These are phyloP conservation scores for Torrubiella hemipterigena DNA, from an alignment of 2,329 filamentous ascomycete species.

Conservation along the genomic window DNA sequence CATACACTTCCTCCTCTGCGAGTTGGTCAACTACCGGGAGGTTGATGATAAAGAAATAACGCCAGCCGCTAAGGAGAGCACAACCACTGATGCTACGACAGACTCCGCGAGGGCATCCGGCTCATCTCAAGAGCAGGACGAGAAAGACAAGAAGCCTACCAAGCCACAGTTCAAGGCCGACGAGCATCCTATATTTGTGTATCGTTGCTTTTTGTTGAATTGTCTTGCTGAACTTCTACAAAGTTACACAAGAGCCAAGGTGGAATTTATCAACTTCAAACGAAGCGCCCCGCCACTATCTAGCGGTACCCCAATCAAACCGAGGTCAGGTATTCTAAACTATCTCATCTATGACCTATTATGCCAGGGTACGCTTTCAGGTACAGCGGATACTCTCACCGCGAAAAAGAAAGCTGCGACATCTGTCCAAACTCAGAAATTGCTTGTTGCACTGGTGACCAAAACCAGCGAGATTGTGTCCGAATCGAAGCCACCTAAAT, in stretches of 20 bases:
- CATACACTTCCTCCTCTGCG: slow-evolving; percentile 86
- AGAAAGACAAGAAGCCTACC: slow-evolving; percentile 47
- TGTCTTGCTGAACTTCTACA: slow-evolving; percentile 82
- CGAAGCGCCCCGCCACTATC: slow-evolving; percentile 77
- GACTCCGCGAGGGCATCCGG: slow-evolving; percentile 14
- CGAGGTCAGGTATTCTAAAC: slow-evolving; percentile 82
- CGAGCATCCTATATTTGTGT: slow-evolving; percentile 91
- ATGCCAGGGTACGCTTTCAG: slow-evolving; percentile 46
- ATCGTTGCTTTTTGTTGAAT: slow-evolving; percentile 87
- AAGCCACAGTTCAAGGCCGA: slow-evolving; percentile 80
- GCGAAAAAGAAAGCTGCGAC: slow-evolving; percentile 81
- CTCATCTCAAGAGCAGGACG: slow-evolving; percentile 22
- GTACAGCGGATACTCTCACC: slow-evolving; percentile 60
- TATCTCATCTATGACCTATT: slow-evolving; percentile 78
- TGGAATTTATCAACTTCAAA: slow-evolving; percentile 99
- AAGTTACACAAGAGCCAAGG: slow-evolving; percentile 88
- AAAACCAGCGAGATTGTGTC: slow-evolving; percentile 71
- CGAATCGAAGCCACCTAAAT: slow-evolving; percentile 43
- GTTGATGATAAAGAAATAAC: slow-evolving; percentile 71
- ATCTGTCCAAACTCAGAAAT: slow-evolving; percentile 73
- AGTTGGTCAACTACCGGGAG: slow-evolving; percentile 83
- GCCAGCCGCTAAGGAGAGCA: slow-evolving; percentile 15
- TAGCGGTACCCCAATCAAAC: slow-evolving; percentile 82
- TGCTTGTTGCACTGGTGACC: slow-evolving; percentile 75
- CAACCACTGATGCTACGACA: slow-evolving; percentile 17